Percentiles rank a stretch among this genome's conserved stretches.
Evolutionary conservation across 228 moss, liverwort and hornwort species (phyloP).

Genomic region (Sphagnum fallax): DNA sequence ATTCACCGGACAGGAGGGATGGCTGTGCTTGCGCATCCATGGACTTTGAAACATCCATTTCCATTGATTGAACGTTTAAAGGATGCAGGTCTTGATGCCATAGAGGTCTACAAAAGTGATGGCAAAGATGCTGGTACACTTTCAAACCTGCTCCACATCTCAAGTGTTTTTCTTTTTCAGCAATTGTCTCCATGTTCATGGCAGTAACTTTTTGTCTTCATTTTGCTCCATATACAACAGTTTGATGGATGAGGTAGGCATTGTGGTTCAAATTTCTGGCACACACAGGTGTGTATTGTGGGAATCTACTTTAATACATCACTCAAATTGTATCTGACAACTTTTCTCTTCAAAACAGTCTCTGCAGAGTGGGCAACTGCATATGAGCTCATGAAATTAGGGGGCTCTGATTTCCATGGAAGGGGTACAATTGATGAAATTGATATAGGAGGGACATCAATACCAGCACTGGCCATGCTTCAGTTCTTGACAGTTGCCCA

Average conservation of each 20-base stretch:
- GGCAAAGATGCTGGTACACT: slow-evolving; percentile 65
- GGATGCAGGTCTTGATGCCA: slow-evolving; percentile 69
- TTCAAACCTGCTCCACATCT: not conserved
- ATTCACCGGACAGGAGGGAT: slow-evolving; percentile 73
- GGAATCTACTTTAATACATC: no score
- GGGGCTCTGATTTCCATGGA: slow-evolving; percentile 91
- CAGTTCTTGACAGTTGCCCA: slow-evolving; percentile 67
- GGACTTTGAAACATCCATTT: slow-evolving; percentile 68
- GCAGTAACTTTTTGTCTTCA: not conserved
- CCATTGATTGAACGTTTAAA: slow-evolving; percentile 63
- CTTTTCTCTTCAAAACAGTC: slow-evolving; percentile 16
- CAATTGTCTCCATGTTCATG: not conserved
- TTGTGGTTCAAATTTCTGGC: no score
- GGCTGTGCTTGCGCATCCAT: slow-evolving; percentile 88
- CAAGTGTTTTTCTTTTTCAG: not conserved
- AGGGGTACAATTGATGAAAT: slow-evolving; percentile 61
- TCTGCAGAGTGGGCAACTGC: slow-evolving; percentile 46
- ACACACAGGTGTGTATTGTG: no score
- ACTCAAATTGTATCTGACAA: no score
- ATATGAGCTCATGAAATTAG: slow-evolving; percentile 62
- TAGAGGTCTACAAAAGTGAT: slow-evolving; percentile 76
- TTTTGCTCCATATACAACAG: not conserved
- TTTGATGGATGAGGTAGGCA: no score
- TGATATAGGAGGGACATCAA: slow-evolving; percentile 56
- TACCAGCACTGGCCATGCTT: slow-evolving; percentile 60